Evolutionary conservation across 805 yeast species (phyloP).

Genomic region (Wickerhamomyces strasburgensis): DNA sequence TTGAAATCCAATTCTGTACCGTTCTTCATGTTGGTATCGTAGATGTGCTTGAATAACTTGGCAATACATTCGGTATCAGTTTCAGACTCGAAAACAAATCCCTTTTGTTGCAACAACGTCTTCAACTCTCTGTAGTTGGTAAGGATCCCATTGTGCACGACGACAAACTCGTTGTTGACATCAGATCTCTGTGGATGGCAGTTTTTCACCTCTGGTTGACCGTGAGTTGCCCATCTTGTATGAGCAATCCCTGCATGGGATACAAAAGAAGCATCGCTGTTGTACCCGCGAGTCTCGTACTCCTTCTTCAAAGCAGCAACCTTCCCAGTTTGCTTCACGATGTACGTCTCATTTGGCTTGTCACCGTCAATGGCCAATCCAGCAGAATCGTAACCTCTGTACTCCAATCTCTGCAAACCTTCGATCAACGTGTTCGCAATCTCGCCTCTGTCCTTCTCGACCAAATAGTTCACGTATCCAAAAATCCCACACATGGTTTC

Average conservation of each 20-base stretch:
- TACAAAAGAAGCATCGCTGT: conserved; percentile 61
- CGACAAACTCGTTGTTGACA: conserved; percentile 71
- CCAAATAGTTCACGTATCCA: conserved; percentile 94
- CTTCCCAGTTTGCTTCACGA: conserved; percentile 87
- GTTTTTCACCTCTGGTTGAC: conserved; percentile 78
- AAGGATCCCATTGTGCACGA: conserved; percentile 97
- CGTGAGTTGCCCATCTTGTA: conserved; percentile 99
- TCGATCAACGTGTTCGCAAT: conserved; percentile 85
- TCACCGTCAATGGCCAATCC: conserved; percentile 96
- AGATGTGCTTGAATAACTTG: conserved; percentile 84
- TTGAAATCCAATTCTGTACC: conserved; percentile 82
- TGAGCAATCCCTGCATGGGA: conserved; percentile 97
- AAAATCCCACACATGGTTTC: conserved; percentile 79
- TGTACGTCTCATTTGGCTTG: conserved; percentile 58
- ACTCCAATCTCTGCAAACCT: conserved; percentile 84
- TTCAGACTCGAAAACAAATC: conserved; percentile 79
- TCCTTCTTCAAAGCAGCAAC: conserved; percentile 74
- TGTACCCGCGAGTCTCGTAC: conserved; percentile 46
- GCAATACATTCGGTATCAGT: conserved; percentile 99
- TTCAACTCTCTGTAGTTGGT: conserved; percentile 92
- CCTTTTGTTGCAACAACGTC: conserved; percentile 74
- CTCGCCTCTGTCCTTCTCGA: conserved; percentile 88
- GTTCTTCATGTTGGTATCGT: conserved; percentile 67
- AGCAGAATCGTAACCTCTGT: conserved; percentile 97
- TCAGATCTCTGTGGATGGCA: conserved; percentile 98